These are phyloP conservation scores for Trichophyton mentagrophytes DNA, from an alignment of 2,329 filamentous ascomycete genomes.

Conservation along the genomic window DNA sequence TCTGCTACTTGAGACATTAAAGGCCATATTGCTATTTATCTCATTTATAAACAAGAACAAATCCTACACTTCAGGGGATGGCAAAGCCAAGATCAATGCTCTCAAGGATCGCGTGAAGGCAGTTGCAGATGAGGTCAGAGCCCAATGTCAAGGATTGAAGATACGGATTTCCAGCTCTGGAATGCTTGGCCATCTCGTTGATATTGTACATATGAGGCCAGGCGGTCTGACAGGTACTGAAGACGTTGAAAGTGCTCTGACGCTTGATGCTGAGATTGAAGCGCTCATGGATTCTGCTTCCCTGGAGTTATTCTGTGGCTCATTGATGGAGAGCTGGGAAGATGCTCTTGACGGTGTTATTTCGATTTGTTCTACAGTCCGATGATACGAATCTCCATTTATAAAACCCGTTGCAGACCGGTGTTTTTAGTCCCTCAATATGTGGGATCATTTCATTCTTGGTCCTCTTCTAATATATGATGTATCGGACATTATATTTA, in stretches of 20 bases:
- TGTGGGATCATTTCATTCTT: neutral
- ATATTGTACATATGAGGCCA: constrained; percentile 19
- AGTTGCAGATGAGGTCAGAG: constrained; percentile 24
- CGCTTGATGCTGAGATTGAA: constrained; percentile 23
- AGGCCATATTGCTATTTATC: constrained; percentile 26
- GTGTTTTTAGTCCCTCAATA: neutral
- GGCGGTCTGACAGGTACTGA: neutral
- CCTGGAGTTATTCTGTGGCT: constrained; percentile 33
- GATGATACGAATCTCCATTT: neutral
- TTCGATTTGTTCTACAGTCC: constrained; percentile 3
- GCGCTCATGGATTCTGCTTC: constrained; percentile 26
- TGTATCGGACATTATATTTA: neutral
- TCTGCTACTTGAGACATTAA: constrained; percentile 30
- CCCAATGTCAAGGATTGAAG: constrained; percentile 27
- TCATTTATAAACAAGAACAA: constrained; percentile 20
- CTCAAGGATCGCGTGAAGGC: constrained; percentile 19
- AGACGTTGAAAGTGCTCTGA: neutral
- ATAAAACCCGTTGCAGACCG: no score
- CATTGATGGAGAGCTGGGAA: constrained; percentile 37
- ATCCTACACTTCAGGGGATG: constrained; percentile 14
- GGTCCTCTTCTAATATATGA: neutral
- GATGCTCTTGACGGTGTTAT: constrained; percentile 31
- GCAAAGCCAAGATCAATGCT: constrained; percentile 24
- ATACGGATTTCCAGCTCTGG: constrained; percentile 28
- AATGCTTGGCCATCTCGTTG: constrained; percentile 31